Percentiles rank a stretch among this genome's conserved stretches.
Conservation (phyloP, 1,139 yeast genomes). For the Insectozyma bohioensis region DNA sequence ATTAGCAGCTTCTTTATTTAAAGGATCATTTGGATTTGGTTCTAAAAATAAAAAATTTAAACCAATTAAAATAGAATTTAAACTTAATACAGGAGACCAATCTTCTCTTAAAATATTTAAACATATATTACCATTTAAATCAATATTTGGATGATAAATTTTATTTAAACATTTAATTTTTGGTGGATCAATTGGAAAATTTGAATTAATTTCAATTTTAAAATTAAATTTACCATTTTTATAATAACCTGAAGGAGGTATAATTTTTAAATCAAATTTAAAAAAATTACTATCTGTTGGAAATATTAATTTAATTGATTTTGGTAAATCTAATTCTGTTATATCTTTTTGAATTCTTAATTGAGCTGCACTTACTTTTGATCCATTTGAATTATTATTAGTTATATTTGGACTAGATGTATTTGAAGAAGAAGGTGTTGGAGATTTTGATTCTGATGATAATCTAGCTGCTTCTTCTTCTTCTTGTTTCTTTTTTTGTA, state of each 20-base stretch:
- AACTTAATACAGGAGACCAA: conserved; percentile 91
- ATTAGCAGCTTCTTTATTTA: conserved; percentile 87
- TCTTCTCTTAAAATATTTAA: conserved; percentile 88
- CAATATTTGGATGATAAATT: conserved; percentile 94
- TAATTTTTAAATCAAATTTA: conserved; percentile 58
- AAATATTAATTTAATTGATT: conserved; percentile 56
- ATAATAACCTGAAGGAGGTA: conserved; percentile 83
- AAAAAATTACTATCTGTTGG: conserved; percentile 59
- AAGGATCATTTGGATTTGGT: conserved; percentile 90
- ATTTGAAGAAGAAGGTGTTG: conserved; percentile 11
- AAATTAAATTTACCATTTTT: conserved; percentile 68
- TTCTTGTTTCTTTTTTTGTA: conserved; percentile 58
- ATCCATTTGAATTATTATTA: conserved; percentile 1
- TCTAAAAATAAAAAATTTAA: conserved; percentile 82
- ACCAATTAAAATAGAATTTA: conserved; percentile 83
- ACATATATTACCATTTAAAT: conserved; percentile 86
- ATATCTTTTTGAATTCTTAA: conserved; percentile 61
- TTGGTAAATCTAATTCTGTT: conserved; percentile 67
- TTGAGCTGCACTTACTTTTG: conserved; percentile 50
- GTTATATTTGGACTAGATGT: conserved; percentile 2
- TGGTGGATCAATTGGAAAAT: conserved; percentile 93
- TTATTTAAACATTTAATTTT: conserved; percentile 68
- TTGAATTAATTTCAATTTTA: conserved; percentile 59
- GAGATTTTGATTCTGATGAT: conserved; percentile 10
- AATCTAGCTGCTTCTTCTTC: conserved; percentile 28